These are phyloP conservation scores for Termitomyces sp. DNA, from an alignment of 768 basidiomycete genomes.

Conservation along the genomic window DNA sequence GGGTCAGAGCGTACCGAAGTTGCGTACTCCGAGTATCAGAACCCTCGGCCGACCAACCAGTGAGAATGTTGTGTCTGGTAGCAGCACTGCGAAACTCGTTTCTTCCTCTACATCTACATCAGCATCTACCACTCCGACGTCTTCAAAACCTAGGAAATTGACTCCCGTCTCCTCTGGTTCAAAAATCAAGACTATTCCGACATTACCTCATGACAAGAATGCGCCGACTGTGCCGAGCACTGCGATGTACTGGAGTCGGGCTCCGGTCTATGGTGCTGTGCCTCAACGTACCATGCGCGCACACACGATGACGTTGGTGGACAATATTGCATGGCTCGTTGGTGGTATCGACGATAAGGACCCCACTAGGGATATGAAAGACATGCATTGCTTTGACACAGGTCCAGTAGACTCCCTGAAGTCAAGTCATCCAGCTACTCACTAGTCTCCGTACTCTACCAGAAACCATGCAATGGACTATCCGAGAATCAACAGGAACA, in stretches of 20 bases:
- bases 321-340: constrained; percentile 79
- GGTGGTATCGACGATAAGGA: constrained; percentile 85
- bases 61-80: constrained; percentile 7
- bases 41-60: constrained; percentile 24
- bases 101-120: constrained; percentile 15
- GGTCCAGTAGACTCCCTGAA: constrained; percentile 34
- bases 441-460: neutral
- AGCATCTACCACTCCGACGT: constrained; percentile 4
- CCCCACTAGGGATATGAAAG: constrained; percentile 66
- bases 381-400: constrained; percentile 82
- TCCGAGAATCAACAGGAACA: constrained; percentile 72
- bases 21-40: constrained; percentile 26
- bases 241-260: constrained; percentile 81
- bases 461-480: constrained; percentile 91
- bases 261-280: constrained; percentile 68
- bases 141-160: constrained; percentile 18
- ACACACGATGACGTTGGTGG: constrained; percentile 80
- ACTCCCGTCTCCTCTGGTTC: constrained; percentile 17
- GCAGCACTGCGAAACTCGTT: constrained; percentile 9
- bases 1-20: neutral
- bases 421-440: neutral
- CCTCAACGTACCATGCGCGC: constrained; percentile 71
- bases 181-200: constrained; percentile 44
- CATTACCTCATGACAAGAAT: constrained; percentile 56
- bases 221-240: constrained; percentile 61